Base-by-base conservation (phyloP, 352 stramenopile genomes). In the Pythium coloratum region DNA sequence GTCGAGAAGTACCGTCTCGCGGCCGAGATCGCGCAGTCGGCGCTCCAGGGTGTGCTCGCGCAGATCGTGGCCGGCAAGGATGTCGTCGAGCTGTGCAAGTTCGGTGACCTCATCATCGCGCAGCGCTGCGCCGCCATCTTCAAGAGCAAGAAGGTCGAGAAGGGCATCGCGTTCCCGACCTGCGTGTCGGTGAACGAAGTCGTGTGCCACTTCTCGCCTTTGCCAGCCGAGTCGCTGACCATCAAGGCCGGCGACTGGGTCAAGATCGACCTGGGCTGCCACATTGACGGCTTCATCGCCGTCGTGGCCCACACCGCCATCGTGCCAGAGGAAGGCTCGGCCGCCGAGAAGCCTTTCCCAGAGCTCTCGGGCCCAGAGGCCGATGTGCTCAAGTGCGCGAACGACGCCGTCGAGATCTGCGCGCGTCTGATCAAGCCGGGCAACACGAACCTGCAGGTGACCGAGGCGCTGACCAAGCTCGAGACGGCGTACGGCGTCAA, bases 201-300 rank as follows among this genome's bases (percentile, higher is more conserved):
- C 59, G 90, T 99, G 50, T 99, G 97, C 84, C 98, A 99, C 84
- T 97, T 93, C 81, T 99, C 95, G 55, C 98, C 98, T 2, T 84
- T 99, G 38, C 63, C 82, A n/a, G 92, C 73, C 55, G 91, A 98
- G 59, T 97, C 87, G 28, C 54, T 89, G 46, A 68, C 46, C 36
- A 67, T 96, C 30, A 79, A 93, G 77, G 88, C 84, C 16, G 88
- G 88, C 40, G 88, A 96, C 76, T 94, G 86, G 86, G 88, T 96
- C 69, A 96, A 96, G 76, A 94, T 96, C 68, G 98, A 99, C 86
- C 76, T 99, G 49, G 98, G 97, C 59, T 99, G 96, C 78, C 98
- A 99, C 88, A 98, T 99, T 73, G 98, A 99, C 75, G 98, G 98
- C 64, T 99, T 98, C 90, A 98, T 99, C 71, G 97, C 97, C 20